Evolutionary conservation across 2,329 filamentous ascomycete genomes (phyloP), one percentile per base, ranked within the genome.

Genomic region (Diaporthe amygdali): DNA sequence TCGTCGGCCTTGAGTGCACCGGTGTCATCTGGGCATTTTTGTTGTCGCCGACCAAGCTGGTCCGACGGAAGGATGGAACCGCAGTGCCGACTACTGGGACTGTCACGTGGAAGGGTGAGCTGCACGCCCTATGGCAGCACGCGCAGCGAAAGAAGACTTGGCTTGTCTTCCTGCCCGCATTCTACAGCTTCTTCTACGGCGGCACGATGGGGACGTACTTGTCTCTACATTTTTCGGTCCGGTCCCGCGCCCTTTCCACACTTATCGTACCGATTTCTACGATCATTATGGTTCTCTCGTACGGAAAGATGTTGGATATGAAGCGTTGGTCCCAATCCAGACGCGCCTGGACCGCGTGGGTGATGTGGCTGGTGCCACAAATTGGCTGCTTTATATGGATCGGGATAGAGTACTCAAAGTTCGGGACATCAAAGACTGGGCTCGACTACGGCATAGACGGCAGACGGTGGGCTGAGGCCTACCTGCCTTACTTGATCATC

Each of bases 131-230:
- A 5, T 74, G 73, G 59, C 71, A 71, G 14, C 74, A 78, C 25
- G 44, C 75, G 15, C 73, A 76, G 44, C 70, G 74, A 9, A 77
- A 74, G 30, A 79, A 80, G 75, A 78, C 77, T 30, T 64, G 75
- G 78, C 78, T 81, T 5, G 75, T 81, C 49, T 78, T 79, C 56
- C 70, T 81, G 10, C 80, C 80, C 0, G 76, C 78, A 1, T 80
- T 82, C 71, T 81, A 81, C 74, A 81, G 80, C 2, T 82, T 82
- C 76, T 82, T 82, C 75, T 81, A 79, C 25, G 80, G 80, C 34
- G 81, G 80, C 34, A 80, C 78, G 1, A 78, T 81, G 78, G 79
- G 79, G 2, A 81, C 80, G 2, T 81, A 81, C 66, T 74, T 80
- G 8, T 77, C 78, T 5, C 71, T 78, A 4, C 78, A 80, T 71